Base-by-base conservation (phyloP, 768 basidiomycete genomes). In the Termitomyces sp. region DNA sequence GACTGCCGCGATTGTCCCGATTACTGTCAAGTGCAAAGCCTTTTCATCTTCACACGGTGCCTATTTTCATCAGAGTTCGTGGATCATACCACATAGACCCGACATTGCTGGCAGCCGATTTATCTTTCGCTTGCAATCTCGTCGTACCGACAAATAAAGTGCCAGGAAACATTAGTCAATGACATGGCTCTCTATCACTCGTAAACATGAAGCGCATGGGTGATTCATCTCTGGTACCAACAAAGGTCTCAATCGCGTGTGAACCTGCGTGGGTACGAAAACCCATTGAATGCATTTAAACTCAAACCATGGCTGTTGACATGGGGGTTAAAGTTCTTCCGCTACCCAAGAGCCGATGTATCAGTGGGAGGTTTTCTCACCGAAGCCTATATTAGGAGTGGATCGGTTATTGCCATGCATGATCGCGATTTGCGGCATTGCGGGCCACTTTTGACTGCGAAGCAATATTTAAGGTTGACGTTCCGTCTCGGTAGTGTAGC, bases 401-500 rank as follows among this genome's bases (percentile, higher is more conserved):
- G 31, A 46, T 57, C 41, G 16, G 18, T 44, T n/a, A 51, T 37
- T 22, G 8, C 18, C 27, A 41, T 37, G 6, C 37, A 39, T 39
- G 37, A 39, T 39, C 39, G 36, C 18, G 53, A 55, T 47, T 59
- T 16, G 47, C 53, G 54, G 59, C 50, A 41, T 46, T 44, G n/a
- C 48, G 59, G 50, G n/a, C 50, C 42, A 36, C 26, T 14, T 12
- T 32, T 24, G 56, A 16, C 34, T 47, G 22, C 22, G 42, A 46
- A 48, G 36, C 32, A 26, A 50, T 12, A 2, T 29, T 31, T 36
- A 57, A 50, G 43, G 37, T 50, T 34, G 51, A 32, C 13, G 48
- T 51, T 43, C 41, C 48, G 56, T 57, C 26, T 57, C 56, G 49
- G 51, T 52, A 52, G 26, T 52, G 56, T 50, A 43, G 29, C 20